Evolutionary conservation across 1,284 basidiomycete genomes (phyloP).

Genomic region (Dichomitus squalens): DNA sequence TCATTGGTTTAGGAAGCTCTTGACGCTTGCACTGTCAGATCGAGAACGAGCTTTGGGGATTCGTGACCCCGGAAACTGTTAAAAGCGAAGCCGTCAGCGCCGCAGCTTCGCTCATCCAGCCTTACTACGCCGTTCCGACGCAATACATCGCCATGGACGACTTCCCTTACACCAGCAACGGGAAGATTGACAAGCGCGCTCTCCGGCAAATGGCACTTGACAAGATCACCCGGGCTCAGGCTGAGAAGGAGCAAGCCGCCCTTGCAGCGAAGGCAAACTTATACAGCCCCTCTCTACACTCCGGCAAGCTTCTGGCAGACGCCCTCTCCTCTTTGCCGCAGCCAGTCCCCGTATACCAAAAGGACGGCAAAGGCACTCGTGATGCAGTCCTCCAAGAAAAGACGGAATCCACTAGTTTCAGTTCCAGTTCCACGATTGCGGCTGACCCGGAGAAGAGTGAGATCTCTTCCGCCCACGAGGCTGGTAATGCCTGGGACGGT

Average conservation of each 20-base stretch:
- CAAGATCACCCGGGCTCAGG: constrained; percentile 16
- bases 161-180: constrained; percentile 50
- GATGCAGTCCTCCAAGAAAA: constrained; percentile 12
- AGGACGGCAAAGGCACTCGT: constrained; percentile 16
- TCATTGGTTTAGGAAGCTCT: background rate
- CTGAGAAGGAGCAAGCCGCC: constrained; percentile 22
- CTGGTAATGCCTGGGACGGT: constrained; percentile 46
- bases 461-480: constrained; percentile 27
- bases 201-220: constrained; percentile 47
- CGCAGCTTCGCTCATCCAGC: constrained; percentile 50
- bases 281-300: constrained; percentile 27
- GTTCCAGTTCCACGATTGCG: constrained; percentile 5
- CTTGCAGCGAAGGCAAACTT: constrained; percentile 22
- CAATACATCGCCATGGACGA: constrained; percentile 43
- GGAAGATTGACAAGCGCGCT: constrained; percentile 54
- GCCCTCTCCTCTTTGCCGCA: constrained; percentile 21
- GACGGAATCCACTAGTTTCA: background rate
- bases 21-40: constrained; percentile 27
- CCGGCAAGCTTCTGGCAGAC: constrained; percentile 25
- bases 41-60: constrained; percentile 56
- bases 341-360: constrained; percentile 25
- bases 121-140: constrained; percentile 61
- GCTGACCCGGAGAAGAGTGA: constrained; percentile 16
- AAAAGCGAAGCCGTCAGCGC: constrained; percentile 43
- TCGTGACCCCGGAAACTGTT: constrained; percentile 47